phyloP scores from a whole-genome alignment of 2,329 filamentous ascomycete genomes.

The Podosphaera aphanis region DNA sequence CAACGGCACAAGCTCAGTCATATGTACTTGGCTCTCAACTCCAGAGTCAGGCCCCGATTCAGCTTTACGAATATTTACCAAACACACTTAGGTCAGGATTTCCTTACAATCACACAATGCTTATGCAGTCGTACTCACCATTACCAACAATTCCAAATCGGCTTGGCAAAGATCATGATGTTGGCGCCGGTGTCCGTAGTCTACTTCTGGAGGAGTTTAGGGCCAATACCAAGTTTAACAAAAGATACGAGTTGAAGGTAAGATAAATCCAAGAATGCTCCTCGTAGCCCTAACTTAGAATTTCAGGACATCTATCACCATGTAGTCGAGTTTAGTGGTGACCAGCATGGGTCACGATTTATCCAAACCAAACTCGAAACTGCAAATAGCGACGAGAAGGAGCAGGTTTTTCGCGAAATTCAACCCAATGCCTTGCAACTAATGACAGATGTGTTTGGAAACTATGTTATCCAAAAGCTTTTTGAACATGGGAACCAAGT shows the following conservation, averaged over 20 bases:
- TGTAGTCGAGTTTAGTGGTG: slow-evolving; percentile 83
- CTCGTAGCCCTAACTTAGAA: background rate
- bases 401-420: slow-evolving; percentile 72
- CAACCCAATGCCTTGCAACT: slow-evolving; percentile 62
- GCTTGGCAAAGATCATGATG: slow-evolving; percentile 16
- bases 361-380: slow-evolving; percentile 82
- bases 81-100: slow-evolving; percentile 15
- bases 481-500: slow-evolving; percentile 88
- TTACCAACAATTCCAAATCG: slow-evolving; percentile 11
- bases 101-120: slow-evolving; percentile 17
- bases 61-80: slow-evolving; percentile 19
- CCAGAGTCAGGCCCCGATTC: slow-evolving; percentile 17
- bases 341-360: slow-evolving; percentile 86
- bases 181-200: slow-evolving; percentile 37
- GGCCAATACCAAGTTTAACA: slow-evolving; percentile 44
- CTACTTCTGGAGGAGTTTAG: slow-evolving; percentile 60
- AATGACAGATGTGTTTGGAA: slow-evolving; percentile 93
- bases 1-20: slow-evolving; percentile 11
- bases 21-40: slow-evolving; percentile 19
- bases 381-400: slow-evolving; percentile 90
- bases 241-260: slow-evolving; percentile 57
- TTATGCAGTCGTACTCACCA: slow-evolving; percentile 10
- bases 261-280: background rate
- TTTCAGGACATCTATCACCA: slow-evolving; percentile 56
- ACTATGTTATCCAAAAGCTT: slow-evolving; percentile 95